Percentiles rank a stretch among this genome's conserved stretches.
Evolutionary conservation across 2,329 filamentous ascomycete species (phyloP).

Genomic region (Grosmannia huntii): DNA sequence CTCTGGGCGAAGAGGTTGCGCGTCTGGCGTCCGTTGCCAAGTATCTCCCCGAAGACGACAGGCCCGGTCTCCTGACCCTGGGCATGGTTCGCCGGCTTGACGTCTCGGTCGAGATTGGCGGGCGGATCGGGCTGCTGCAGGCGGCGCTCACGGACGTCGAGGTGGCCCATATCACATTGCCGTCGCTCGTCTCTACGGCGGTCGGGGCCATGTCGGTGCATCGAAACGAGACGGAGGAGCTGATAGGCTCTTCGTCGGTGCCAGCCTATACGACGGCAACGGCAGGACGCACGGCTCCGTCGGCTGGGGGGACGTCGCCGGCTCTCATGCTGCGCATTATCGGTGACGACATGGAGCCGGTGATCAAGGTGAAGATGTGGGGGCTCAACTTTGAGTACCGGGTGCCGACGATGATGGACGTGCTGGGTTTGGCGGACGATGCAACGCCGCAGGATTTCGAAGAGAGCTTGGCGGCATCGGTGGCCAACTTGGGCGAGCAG

Average conservation of each 20-base stretch:
- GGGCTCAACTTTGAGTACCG: slow-evolving; percentile 82
- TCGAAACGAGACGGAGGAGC: slow-evolving; percentile 56
- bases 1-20: slow-evolving; percentile 64
- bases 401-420: slow-evolving; percentile 67
- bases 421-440: slow-evolving; percentile 58
- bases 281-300: slow-evolving; percentile 6
- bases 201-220: slow-evolving; percentile 48
- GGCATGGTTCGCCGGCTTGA: slow-evolving; percentile 52
- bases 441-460: slow-evolving; percentile 62
- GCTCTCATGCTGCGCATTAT: slow-evolving; percentile 84
- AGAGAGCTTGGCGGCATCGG: slow-evolving; percentile 61
- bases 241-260: slow-evolving; percentile 44
- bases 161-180: slow-evolving; percentile 70
- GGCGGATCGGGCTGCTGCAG: slow-evolving; percentile 52
- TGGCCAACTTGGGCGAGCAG: slow-evolving; percentile 61
- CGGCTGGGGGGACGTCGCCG: slow-evolving; percentile 15
- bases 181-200: slow-evolving; percentile 69
- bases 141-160: slow-evolving; percentile 51
- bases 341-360: slow-evolving; percentile 86
- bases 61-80: slow-evolving; percentile 74
- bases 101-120: slow-evolving; percentile 49
- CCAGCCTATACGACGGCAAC: slow-evolving; percentile 13
- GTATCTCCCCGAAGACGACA: slow-evolving; percentile 89
- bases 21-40: slow-evolving; percentile 81
- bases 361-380: slow-evolving; percentile 75